Conservation (phyloP, 176 grass and related monocot species). For the Triticum timopheevii region DNA sequence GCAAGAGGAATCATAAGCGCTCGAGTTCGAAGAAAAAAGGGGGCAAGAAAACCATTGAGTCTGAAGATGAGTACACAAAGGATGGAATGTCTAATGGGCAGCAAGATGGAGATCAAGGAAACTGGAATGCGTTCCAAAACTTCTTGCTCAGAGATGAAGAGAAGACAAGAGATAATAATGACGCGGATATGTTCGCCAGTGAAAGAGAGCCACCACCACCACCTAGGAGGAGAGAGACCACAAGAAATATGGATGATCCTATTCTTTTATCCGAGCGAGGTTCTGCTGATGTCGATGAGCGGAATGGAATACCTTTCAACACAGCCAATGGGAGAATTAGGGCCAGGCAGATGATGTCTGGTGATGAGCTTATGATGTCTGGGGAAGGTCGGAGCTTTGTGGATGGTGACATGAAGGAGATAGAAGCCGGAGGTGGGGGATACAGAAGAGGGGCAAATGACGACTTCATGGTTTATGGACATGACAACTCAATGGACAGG, state of each 20-base stretch:
- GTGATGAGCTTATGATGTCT: slow-evolving; percentile 68
- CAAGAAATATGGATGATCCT: slow-evolving; percentile 47
- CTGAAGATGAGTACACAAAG: slow-evolving; percentile 45
- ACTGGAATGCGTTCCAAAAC: slow-evolving; percentile 90
- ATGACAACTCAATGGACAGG: slow-evolving; percentile 56
- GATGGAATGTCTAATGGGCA: slow-evolving; percentile 37
- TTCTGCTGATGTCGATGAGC: slow-evolving; percentile 42
- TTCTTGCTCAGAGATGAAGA: slow-evolving; percentile 80
- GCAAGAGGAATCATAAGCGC: slow-evolving; percentile 53
- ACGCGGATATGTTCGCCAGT: slow-evolving; percentile 55
- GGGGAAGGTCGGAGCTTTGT: slow-evolving; percentile 42
- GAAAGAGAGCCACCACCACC: slow-evolving; percentile 45
- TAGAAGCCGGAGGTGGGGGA: slow-evolving; percentile 58
- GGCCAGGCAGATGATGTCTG: slow-evolving; percentile 49
- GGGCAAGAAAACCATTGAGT: slow-evolving; percentile 38
- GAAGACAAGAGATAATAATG: slow-evolving; percentile 45
- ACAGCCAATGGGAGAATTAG: slow-evolving; percentile 54
- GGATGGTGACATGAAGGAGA: slow-evolving; percentile 64
- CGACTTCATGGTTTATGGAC: slow-evolving; percentile 77
- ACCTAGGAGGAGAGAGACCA: slow-evolving; percentile 51
- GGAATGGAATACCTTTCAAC: slow-evolving; percentile 42
- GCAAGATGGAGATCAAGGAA: slow-evolving; percentile 77
- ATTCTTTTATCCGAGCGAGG: slow-evolving; percentile 56
- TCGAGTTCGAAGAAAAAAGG: slow-evolving; percentile 70
- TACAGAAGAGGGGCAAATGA: slow-evolving; percentile 52